Evolutionary conservation across 2,329 filamentous ascomycete species (phyloP).

Genomic region (Cladosporium oxysporum): DNA sequence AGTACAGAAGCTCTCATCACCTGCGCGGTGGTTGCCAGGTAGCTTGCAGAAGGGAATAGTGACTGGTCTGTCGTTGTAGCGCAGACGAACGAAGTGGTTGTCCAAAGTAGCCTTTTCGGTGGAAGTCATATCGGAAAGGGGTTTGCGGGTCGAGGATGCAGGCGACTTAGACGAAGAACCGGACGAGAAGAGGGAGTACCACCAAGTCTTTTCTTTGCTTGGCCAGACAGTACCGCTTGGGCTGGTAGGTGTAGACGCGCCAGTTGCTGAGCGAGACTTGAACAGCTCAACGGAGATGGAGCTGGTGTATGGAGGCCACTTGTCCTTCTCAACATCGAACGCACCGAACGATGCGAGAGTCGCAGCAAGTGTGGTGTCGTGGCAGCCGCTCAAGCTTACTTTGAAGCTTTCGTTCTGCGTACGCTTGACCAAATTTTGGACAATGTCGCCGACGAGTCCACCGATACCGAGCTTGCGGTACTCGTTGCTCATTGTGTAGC

Average conservation of each 20-base stretch:
- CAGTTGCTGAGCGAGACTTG: conserved; percentile 47
- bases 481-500: conserved; percentile 80
- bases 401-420: conserved; percentile 58
- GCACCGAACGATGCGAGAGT: conserved; percentile 77
- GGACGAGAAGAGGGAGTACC: conserved; percentile 31
- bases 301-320: conserved; percentile 92
- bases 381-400: conserved; percentile 81
- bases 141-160: conserved; percentile 49
- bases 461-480: conserved; percentile 91
- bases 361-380: conserved; percentile 88
- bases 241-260: conserved; percentile 31
- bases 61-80: conserved; percentile 87
- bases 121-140: conserved; percentile 56
- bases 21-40: conserved; percentile 78
- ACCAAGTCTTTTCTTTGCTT: conserved; percentile 31
- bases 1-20: conserved; percentile 88
- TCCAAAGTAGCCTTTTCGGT: conserved; percentile 63
- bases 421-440: conserved; percentile 53
- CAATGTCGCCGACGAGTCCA: conserved; percentile 77
- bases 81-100: conserved; percentile 82
- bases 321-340: conserved; percentile 62
- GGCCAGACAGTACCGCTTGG: conserved; percentile 22
- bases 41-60: conserved; percentile 77
- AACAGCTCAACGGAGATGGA: conserved; percentile 92
- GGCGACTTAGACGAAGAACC: background rate